Evolutionary conservation across 768 basidiomycete species (phyloP).

Genomic region (Termitomyces sp.): DNA sequence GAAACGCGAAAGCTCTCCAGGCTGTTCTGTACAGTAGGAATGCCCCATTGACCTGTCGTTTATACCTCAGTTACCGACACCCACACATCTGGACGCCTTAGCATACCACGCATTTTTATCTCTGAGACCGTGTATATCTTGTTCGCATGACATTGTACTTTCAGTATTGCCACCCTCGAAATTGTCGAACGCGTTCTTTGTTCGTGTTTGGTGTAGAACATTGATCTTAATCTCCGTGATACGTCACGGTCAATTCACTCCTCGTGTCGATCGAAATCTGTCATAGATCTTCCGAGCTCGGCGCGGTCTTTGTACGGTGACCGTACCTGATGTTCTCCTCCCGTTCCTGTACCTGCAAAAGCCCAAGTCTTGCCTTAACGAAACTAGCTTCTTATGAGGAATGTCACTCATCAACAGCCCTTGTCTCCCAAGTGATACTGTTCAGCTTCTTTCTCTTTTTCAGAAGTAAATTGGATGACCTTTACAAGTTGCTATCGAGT

Average conservation of each 20-base stretch:
- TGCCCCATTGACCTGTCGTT: neutral
- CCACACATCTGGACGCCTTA: neutral
- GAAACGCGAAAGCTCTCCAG: conserved; percentile 31
- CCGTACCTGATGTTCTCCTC: neutral
- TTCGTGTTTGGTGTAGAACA: neutral
- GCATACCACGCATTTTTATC: neutral
- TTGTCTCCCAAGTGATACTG: neutral
- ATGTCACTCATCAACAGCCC: neutral
- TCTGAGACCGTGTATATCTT: no score
- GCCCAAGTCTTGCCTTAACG: neutral
- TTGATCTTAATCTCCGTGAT: no score
- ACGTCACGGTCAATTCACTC: no score
- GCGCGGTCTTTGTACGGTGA: no score
- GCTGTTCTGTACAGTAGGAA: conserved; percentile 36
- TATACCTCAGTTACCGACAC: neutral
- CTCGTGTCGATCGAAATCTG: neutral
- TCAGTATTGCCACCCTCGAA: neutral
- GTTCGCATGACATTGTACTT: neutral
- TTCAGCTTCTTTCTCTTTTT: neutral
- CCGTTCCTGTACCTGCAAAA: neutral
- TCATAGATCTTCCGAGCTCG: neutral
- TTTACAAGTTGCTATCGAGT: neutral
- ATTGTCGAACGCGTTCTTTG: neutral
- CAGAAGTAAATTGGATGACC: neutral
- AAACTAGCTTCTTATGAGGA: neutral